Evolutionary conservation across 2,329 filamentous ascomycete genomes (phyloP).

Genomic region (Ophiostoma sp.): DNA sequence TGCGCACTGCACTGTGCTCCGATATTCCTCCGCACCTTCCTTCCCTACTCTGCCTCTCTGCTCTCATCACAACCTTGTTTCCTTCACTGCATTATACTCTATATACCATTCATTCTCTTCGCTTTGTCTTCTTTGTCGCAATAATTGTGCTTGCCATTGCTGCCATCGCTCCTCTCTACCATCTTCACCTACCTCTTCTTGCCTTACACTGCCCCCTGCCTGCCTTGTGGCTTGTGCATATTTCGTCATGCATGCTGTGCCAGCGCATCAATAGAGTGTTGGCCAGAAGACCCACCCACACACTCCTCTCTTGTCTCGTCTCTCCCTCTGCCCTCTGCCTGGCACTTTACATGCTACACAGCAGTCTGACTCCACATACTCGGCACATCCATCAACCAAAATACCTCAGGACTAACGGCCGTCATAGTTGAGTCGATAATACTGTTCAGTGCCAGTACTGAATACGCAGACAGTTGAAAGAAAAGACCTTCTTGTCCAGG

Average conservation of each 20-base stretch:
- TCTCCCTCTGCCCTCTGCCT: slow-evolving; percentile 1
- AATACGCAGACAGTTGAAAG: not conserved
- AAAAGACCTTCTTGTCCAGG: not conserved
- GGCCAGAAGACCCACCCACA: slow-evolving; percentile 11
- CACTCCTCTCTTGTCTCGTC: not conserved
- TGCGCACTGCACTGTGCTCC: slow-evolving; percentile 6
- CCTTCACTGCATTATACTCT: not conserved
- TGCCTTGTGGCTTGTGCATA: slow-evolving; percentile 45
- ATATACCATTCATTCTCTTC: not conserved
- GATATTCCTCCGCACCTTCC: not conserved
- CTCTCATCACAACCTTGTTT: not conserved
- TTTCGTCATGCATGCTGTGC: slow-evolving; percentile 43
- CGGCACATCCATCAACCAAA: not conserved
- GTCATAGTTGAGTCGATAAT: not conserved
- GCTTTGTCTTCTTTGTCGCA: slow-evolving; percentile 4
- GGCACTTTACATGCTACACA: not conserved
- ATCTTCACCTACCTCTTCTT: not conserved
- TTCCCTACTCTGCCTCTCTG: not conserved
- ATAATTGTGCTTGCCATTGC: not conserved
- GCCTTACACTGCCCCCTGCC: not conserved
- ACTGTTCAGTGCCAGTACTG: not conserved
- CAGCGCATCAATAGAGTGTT: slow-evolving; percentile 45
- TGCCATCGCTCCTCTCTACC: not conserved
- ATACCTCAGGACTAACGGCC: not conserved
- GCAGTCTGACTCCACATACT: not conserved